Conservation (phyloP, 139 green algal genomes). For the Chlorella sp. region DNA sequence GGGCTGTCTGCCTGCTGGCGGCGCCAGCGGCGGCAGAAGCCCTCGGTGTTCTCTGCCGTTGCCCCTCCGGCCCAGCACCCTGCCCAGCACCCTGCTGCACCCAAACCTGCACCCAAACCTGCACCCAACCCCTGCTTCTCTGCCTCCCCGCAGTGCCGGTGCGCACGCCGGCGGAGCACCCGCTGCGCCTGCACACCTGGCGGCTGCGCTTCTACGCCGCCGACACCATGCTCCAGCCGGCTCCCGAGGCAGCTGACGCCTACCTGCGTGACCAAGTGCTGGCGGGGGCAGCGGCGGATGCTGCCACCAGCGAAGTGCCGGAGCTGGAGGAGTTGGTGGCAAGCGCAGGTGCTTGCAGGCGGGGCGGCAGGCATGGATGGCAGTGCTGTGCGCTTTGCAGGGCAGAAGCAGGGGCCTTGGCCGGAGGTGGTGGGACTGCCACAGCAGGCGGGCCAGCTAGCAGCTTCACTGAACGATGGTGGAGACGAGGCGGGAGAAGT, state of each 20-base stretch:
- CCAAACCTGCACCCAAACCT: not conserved
- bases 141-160: slow-evolving; percentile 57
- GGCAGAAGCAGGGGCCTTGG: not conserved
- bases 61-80: not conserved
- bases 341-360: not conserved
- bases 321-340: slow-evolving; percentile 21
- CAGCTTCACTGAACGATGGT: no score
- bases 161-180: slow-evolving; percentile 71
- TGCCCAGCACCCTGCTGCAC: not conserved
- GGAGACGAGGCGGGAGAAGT: no score
- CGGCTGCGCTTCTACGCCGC: slow-evolving; percentile 72
- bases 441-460: no score
- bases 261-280: slow-evolving; percentile 67
- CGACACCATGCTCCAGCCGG: slow-evolving; percentile 70
- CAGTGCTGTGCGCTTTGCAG: not conserved
- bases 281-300: slow-evolving; percentile 26
- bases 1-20: not conserved
- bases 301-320: not conserved
- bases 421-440: not conserved
- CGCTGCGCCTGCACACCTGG: slow-evolving; percentile 79
- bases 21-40: not conserved
- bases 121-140: no score
- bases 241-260: slow-evolving; percentile 72
- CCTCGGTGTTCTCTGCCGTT: not conserved
- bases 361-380: not conserved